Percentiles rank a stretch among this genome's conserved stretches.
These are phyloP conservation scores for Aspergillus olivimuriae DNA, from an alignment of 495 filamentous ascomycete genomes.

Conservation along the genomic window DNA sequence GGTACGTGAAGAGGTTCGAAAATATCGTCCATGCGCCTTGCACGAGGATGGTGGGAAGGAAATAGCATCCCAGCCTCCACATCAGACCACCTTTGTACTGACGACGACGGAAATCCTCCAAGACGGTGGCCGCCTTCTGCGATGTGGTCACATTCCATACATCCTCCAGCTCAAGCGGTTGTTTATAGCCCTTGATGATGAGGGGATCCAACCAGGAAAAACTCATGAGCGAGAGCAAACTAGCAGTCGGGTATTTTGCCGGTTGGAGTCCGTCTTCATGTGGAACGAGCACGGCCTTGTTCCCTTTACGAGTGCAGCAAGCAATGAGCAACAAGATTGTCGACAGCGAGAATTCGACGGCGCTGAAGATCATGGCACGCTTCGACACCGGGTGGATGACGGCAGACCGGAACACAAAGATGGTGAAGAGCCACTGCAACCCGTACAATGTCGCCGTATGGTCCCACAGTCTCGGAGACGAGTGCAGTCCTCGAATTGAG, in stretches of 20 bases:
- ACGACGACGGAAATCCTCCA: conserved; percentile 75
- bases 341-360: conserved; percentile 66
- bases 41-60: conserved; percentile 65
- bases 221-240: conserved; percentile 77
- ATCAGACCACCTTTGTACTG: conserved; percentile 79
- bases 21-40: conserved; percentile 78
- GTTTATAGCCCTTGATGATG: conserved; percentile 84
- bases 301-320: conserved; percentile 80
- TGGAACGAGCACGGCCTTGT: conserved; percentile 79
- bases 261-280: conserved; percentile 84
- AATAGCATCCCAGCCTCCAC: conserved; percentile 77
- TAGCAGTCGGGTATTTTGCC: conserved; percentile 76
- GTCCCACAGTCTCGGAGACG: conserved; percentile 76
- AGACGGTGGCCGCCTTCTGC: conserved; percentile 75
- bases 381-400: conserved; percentile 65
- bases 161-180: conserved; percentile 71
- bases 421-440: conserved; percentile 70
- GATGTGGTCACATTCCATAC: conserved; percentile 89
- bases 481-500: conserved; percentile 55
- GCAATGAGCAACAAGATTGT: conserved; percentile 68
- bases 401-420: conserved; percentile 75
- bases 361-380: conserved; percentile 53
- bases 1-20: conserved; percentile 76
- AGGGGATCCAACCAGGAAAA: conserved; percentile 90
- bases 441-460: conserved; percentile 87